phyloP scores from a whole-genome alignment of 345 rosid genomes.

The Rhodamnia argentea region DNA sequence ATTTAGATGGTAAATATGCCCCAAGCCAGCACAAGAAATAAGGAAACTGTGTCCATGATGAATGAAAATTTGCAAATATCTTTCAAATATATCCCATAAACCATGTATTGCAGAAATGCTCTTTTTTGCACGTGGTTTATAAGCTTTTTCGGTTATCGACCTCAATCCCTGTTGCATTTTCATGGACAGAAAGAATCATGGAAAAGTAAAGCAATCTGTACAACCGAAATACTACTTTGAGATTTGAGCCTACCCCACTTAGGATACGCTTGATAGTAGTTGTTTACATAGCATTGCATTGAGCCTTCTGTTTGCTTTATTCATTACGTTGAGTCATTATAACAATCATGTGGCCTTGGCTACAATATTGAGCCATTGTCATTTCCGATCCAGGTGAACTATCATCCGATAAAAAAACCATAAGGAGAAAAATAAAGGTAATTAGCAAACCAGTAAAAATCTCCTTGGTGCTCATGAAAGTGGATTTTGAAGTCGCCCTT shows the following conservation, averaged over 20 bases:
- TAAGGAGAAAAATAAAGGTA: not conserved
- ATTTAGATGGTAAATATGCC: not conserved
- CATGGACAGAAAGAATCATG: not conserved
- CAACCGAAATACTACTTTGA: not conserved
- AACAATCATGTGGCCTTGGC: not conserved
- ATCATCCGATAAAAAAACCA: not conserved
- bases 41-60: not conserved
- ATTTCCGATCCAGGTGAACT: not conserved
- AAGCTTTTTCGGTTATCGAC: not conserved
- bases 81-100: not conserved
- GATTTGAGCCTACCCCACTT: not conserved
- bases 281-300: not conserved
- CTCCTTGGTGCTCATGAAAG: conserved; percentile 88
- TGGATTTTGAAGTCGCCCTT: conserved; percentile 83
- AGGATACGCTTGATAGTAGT: not conserved
- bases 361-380: not conserved
- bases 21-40: not conserved
- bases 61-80: not conserved
- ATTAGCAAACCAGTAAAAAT: conserved; percentile 68
- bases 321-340: not conserved
- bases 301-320: not conserved
- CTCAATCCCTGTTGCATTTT: not conserved
- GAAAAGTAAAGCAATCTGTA: not conserved
- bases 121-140: not conserved
- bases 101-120: not conserved